Evolutionary conservation across 495 filamentous ascomycete genomes (phyloP), one percentile per base, ranked within the genome.

Genomic region (Hypoxylon fuscum): DNA sequence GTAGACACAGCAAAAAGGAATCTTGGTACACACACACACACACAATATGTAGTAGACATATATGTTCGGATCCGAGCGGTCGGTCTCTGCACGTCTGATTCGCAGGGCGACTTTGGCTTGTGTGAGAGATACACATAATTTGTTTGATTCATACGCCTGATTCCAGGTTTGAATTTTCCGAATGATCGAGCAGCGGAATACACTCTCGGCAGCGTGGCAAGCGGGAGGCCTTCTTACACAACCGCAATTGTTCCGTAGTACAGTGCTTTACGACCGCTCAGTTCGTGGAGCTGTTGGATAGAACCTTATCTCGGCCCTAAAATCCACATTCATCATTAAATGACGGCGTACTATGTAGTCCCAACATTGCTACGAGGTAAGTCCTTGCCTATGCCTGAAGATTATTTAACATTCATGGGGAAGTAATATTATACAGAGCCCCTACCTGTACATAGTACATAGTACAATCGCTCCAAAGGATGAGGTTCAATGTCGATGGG

Each of bases 91-190:
- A 66, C 50, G 18, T 61, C 52, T 60, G 62, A 66, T 66, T 66
- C 62, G 62, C 51, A 66, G 62, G 41, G 32, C 38, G 27, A 31
- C 21, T 34, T 55, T 22, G 38, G 40, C 62, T 50, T 55, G 50
- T 49, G 53, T 55, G 49, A 55, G 44, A 65, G 49, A 65, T 44
- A 46, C 62, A 59, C 55, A 55, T 11, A 14, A 54, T 55, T 37
- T 55, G 49, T 55, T 54, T 55, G 55, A 64, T 59, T 49, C 55
- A 55, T 45, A 64, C 54, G 55, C 55, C 55, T 65, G 42, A 62
- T 65, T 60, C 44, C 62, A 66, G 56, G 62, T 66, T 66, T 60
- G 56, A 66, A 66, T 60, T 66, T 60, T 56, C 62, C 62, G 62
- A 66, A 52, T 50, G 56, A 66, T 66, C 44, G 23, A 56, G 10